Evolutionary conservation across 78 protist species (phyloP).

Genomic region (Dictyostelium brefeldianum): DNA sequence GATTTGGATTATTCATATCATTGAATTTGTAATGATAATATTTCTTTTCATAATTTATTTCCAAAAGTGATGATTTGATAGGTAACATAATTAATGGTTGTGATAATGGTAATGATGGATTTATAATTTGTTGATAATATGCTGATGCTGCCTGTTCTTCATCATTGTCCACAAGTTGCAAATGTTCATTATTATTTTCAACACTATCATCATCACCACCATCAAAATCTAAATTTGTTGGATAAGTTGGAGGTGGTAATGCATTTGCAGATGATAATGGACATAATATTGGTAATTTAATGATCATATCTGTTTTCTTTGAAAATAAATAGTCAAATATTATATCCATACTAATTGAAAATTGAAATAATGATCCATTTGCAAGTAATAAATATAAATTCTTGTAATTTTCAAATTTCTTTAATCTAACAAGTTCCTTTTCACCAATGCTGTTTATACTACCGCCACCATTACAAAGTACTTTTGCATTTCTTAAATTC

Average conservation of each 20-base stretch:
- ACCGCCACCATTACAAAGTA: neutral
- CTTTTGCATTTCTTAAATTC: neutral
- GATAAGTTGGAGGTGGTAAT: neutral
- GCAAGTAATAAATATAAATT: constrained; percentile 35
- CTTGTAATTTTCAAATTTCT: constrained; percentile 5
- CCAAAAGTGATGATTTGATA: constrained; percentile 6
- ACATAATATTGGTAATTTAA: constrained; percentile 21
- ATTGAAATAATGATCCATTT: neutral
- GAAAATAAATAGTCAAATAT: constrained; percentile 30
- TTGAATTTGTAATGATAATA: constrained; percentile 52
- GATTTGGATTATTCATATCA: constrained; percentile 67
- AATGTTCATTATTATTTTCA: neutral
- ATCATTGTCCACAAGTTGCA: neutral
- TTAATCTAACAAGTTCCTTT: constrained; percentile 20
- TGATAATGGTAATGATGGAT: constrained; percentile 3
- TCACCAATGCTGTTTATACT: no score
- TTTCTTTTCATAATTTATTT: constrained; percentile 44
- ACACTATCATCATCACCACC: neutral
- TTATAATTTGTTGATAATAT: constrained; percentile 4
- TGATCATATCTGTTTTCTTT: constrained; percentile 1
- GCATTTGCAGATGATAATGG: neutral
- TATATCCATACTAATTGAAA: constrained; percentile 15
- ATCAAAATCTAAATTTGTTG: neutral
- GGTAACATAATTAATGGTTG: neutral
- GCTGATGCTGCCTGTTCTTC: neutral